Evolutionary conservation across 352 stramenopile genomes (phyloP).

Genomic region (Phytophthora agathidicida): DNA sequence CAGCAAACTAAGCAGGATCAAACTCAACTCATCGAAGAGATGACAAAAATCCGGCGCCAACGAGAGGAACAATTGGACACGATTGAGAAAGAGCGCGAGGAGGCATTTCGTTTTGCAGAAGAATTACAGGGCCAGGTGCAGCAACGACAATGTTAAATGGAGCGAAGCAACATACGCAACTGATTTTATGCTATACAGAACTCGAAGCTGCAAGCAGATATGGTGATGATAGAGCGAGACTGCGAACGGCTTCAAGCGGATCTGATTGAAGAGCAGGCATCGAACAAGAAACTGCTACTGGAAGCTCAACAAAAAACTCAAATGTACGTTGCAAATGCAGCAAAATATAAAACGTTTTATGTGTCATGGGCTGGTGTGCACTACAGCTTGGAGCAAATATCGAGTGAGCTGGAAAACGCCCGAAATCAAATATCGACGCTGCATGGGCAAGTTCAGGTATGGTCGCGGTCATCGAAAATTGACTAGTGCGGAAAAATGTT

Average conservation of each 20-base stretch:
- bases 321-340: conserved; percentile 26
- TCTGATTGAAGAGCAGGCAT: conserved; percentile 32
- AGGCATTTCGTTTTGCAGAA: conserved; percentile 25
- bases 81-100: conserved; percentile 24
- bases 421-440: conserved; percentile 47
- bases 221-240: conserved; percentile 42
- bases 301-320: conserved; percentile 43
- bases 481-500: too few species aligned
- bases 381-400: conserved; percentile 41
- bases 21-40: conserved; percentile 47
- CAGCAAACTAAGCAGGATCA: conserved; percentile 47
- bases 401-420: conserved; percentile 39
- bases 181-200: conserved; percentile 25
- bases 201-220: conserved; percentile 25
- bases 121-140: conserved; percentile 36
- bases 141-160: neutral
- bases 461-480: too few species aligned
- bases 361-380: too few species aligned
- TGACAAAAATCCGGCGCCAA: conserved; percentile 23
- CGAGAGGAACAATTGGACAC: conserved; percentile 31
- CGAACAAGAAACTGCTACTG: conserved; percentile 38
- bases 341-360: too few species aligned
- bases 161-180: too few species aligned
- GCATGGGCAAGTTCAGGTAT: conserved; percentile 56
- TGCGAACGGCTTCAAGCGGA: conserved; percentile 40